These are phyloP conservation scores for Camellia lanceoleosa DNA, from an alignment of 148 eudicot species.

Conservation along the genomic window DNA sequence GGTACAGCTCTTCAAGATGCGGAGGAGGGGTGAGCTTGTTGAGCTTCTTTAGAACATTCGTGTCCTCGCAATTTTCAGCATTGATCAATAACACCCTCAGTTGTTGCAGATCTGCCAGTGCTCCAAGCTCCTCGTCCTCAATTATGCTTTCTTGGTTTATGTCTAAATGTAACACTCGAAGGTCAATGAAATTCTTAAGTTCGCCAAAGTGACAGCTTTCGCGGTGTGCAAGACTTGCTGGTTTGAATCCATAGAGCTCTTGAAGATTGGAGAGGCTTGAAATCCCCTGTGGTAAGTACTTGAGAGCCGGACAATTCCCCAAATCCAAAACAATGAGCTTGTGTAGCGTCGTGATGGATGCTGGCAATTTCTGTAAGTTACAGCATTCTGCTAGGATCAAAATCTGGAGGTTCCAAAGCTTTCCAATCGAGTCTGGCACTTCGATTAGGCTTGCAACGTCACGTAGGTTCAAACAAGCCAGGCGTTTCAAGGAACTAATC, in stretches of 20 bases:
- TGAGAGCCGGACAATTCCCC: neutral
- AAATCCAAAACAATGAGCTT: neutral
- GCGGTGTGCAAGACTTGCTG: neutral
- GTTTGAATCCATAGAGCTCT: neutral
- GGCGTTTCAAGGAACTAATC: constrained; percentile 3
- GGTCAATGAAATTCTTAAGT: neutral
- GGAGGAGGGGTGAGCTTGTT: neutral
- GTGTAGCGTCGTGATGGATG: neutral
- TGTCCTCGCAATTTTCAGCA: neutral
- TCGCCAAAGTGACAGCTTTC: neutral
- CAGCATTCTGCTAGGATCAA: neutral
- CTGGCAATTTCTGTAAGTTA: neutral
- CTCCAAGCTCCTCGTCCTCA: neutral
- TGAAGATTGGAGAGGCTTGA: neutral
- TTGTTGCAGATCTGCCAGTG: neutral
- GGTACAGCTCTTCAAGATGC: neutral
- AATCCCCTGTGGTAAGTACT: neutral
- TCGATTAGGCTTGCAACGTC: neutral
- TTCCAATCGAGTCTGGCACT: neutral
- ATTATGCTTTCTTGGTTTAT: neutral
- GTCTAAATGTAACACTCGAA: neutral
- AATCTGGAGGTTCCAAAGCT: neutral
- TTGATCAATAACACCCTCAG: neutral
- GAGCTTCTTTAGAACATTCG: neutral
- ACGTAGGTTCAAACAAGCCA: neutral